phyloP scores from a whole-genome alignment of 129 eudicot species.

The Smallanthus sonchifolius region DNA sequence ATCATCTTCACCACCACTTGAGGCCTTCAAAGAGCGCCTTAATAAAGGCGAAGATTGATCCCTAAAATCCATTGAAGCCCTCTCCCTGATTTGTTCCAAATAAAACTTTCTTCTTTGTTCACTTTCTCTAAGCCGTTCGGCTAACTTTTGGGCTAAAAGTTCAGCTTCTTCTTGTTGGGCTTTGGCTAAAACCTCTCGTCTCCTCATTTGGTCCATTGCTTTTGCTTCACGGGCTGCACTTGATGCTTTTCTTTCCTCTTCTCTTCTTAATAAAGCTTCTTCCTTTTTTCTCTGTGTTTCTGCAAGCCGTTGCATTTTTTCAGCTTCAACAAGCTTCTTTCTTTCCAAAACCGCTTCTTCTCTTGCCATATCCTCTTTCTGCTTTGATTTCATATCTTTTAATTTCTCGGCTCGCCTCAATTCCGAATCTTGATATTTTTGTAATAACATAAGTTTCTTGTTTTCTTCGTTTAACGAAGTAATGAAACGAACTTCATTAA shows the following conservation, averaged over 20 bases:
- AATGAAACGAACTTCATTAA: conserved; percentile 94
- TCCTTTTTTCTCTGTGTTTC: conserved; percentile 88
- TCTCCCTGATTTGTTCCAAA: conserved; percentile 88
- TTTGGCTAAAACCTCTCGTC: conserved; percentile 77
- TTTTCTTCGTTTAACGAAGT: conserved; percentile 91
- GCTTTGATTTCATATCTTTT: conserved; percentile 74
- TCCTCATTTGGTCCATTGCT: conserved; percentile 79
- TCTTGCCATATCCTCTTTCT: conserved; percentile 93
- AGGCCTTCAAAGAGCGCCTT: conserved; percentile 50
- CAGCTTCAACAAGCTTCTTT: conserved; percentile 79
- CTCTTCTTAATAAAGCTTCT: conserved; percentile 91
- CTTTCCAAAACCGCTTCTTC: conserved; percentile 98
- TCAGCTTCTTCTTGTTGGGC: conserved; percentile 98
- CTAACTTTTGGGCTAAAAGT: conserved; percentile 84
- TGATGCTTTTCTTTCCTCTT: conserved; percentile 96
- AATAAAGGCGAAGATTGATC: conserved; percentile 86
- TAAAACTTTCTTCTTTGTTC: conserved; percentile 92
- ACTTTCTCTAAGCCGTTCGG: conserved; percentile 90
- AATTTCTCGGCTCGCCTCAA: conserved; percentile 85
- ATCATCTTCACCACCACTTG: conserved; percentile 43
- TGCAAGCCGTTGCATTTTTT: conserved; percentile 83
- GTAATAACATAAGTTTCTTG: conserved; percentile 67
- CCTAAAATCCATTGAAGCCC: conserved; percentile 95
- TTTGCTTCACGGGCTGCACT: conserved; percentile 98
- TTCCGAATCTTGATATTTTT: conserved; percentile 88